A percentile compares a stretch with the other conserved stretches of the same genome.
Evolutionary conservation across 1,284 basidiomycete species (phyloP).

Genomic region (Jaminaea rosea): DNA sequence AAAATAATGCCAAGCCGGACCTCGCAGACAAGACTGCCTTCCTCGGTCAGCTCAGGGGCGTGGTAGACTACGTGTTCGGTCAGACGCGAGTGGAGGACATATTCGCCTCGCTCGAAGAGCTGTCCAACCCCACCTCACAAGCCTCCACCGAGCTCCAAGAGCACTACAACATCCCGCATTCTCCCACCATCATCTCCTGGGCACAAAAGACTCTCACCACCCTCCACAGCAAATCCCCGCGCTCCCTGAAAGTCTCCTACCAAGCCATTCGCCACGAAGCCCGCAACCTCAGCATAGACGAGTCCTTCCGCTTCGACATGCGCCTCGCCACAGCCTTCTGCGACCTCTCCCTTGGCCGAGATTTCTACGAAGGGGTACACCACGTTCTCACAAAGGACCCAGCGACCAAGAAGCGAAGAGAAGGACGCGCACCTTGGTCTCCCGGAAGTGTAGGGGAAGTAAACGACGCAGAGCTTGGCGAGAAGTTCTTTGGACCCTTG

Average conservation of each 20-base stretch:
- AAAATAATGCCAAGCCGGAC: constrained; percentile 7
- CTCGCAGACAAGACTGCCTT: constrained; percentile 16
- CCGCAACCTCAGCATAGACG: constrained; percentile 22
- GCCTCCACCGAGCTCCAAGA: constrained; percentile 21
- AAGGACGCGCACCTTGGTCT: constrained; percentile 30
- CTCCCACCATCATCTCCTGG: constrained; percentile 16
- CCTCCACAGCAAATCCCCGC: constrained; percentile 34
- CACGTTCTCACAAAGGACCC: constrained; percentile 39
- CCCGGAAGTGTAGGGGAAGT: constrained; percentile 30
- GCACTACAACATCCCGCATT: constrained; percentile 14
- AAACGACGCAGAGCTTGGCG: constrained; percentile 17
- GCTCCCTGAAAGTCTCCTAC: constrained; percentile 37
- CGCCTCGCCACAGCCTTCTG: constrained; percentile 43
- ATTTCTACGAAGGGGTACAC: constrained; percentile 47
- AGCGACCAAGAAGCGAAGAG: constrained; percentile 32
- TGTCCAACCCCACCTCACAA: constrained; percentile 15
- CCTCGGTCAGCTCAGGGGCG: constrained; percentile 33
- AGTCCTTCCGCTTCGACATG: constrained; percentile 41
- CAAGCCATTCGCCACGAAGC: constrained; percentile 26
- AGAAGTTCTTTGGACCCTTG: constrained; percentile 30
- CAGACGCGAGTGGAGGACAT: constrained; percentile 31
- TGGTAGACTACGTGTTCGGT: constrained; percentile 41
- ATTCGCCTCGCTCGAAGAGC: constrained; percentile 26
- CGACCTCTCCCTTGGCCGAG: constrained; percentile 35
- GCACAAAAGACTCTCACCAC: constrained; percentile 28